Percentiles rank a stretch among this genome's conserved stretches.
These are phyloP conservation scores for Ophiostoma sp. DNA, from an alignment of 2,329 filamentous ascomycete genomes.

Conservation along the genomic window DNA sequence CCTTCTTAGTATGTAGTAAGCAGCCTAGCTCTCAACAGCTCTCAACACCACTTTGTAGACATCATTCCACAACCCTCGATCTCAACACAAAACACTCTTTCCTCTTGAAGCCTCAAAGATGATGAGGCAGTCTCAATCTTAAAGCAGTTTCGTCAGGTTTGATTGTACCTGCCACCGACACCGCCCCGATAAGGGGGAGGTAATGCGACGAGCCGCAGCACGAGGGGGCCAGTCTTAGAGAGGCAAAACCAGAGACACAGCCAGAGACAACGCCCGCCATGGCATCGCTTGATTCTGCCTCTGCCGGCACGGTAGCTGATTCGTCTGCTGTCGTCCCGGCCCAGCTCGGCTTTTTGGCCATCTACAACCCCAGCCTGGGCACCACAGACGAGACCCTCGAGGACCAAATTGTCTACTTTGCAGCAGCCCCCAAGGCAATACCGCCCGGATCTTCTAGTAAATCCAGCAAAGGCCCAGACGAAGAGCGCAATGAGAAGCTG, in stretches of 20 bases:
- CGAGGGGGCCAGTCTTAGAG: neutral
- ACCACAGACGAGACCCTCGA: conserved; percentile 62
- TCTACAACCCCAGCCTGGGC: conserved; percentile 73
- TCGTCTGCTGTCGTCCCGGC: conserved; percentile 57
- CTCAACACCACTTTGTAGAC: neutral
- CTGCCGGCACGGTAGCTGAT: neutral
- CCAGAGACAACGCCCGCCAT: neutral
- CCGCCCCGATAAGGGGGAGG: neutral
- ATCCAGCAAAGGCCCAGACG: conserved; percentile 36
- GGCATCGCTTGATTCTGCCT: conserved; percentile 3
- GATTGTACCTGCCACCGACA: neutral
- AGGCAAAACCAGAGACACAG: neutral
- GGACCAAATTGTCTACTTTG: conserved; percentile 82
- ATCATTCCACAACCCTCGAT: neutral
- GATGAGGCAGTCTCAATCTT: neutral
- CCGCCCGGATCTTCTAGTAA: neutral
- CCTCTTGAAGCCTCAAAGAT: neutral
- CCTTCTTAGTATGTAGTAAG: neutral
- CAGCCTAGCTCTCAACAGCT: neutral
- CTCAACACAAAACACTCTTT: neutral
- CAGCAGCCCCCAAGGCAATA: neutral
- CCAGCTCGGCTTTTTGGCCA: conserved; percentile 82
- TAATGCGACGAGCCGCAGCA: neutral
- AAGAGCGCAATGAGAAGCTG: conserved; percentile 77
- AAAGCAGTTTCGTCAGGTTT: neutral